Evolutionary conservation across 2,329 filamentous ascomycete species (phyloP).

Genomic region (Cladorrhinum sp.): DNA sequence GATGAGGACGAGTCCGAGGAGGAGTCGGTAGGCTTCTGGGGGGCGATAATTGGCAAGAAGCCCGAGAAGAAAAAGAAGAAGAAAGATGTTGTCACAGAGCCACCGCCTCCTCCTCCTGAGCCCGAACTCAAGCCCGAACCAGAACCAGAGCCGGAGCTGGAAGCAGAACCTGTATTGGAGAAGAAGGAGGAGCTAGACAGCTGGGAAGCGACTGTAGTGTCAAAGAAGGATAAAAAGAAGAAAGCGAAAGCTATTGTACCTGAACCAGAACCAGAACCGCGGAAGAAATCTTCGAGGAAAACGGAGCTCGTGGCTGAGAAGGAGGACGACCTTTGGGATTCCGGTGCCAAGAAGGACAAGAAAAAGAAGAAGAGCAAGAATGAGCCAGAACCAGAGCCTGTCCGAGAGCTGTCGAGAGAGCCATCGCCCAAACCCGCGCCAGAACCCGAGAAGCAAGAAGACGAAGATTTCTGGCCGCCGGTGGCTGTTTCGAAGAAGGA

Average conservation of each 20-base stretch:
- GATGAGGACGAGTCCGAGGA: conserved; percentile 17
- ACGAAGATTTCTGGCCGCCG: conserved; percentile 27
- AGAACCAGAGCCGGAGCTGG: conserved; percentile 33
- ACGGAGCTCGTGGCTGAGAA: conserved; percentile 16
- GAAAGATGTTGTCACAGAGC: conserved; percentile 31
- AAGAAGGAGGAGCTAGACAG: conserved; percentile 30
- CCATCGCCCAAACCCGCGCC: conserved; percentile 22
- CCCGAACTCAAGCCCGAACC: conserved; percentile 35
- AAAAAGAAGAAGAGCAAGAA: conserved; percentile 34
- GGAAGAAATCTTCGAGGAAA: conserved; percentile 30
- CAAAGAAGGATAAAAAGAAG: conserved; percentile 21
- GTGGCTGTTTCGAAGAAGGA: conserved; percentile 35
- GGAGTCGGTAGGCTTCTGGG: neutral
- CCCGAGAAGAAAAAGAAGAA: conserved; percentile 38
- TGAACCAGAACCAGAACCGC: conserved; percentile 25
- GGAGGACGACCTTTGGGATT: conserved; percentile 23
- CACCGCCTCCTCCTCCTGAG: conserved; percentile 35
- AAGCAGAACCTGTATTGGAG: conserved; percentile 38
- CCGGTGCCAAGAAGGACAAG: conserved; percentile 35
- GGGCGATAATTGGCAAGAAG: conserved; percentile 28
- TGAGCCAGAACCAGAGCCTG: conserved; percentile 28
- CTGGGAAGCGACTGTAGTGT: neutral
- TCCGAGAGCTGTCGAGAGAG: conserved; percentile 41
- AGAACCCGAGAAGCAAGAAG: conserved; percentile 32
- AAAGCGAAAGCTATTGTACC: conserved; percentile 6